Base-by-base conservation (phyloP, 345 rosid genomes). In the Theobroma cacao region DNA sequence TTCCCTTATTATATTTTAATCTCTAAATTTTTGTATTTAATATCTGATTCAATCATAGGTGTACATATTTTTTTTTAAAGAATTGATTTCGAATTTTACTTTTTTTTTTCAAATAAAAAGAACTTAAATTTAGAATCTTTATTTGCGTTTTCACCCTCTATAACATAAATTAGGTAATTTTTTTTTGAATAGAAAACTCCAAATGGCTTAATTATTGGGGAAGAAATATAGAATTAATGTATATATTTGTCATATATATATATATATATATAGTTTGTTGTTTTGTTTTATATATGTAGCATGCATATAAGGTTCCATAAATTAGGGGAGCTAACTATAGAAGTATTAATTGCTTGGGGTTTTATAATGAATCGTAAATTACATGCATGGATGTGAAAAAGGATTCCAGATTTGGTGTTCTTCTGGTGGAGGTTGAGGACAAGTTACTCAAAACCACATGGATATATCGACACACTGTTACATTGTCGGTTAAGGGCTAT, bases 391-490 rank as follows among this genome's bases (percentile, higher is more conserved):
- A 5, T 9, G 40, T 45, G 59, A 45, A 74, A 22, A 38, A 24
- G 9, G 66, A 47, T 30, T 55, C 7, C 34, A 78, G 77, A 62
- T 78, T 82, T 56, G 74, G 64, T 38, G 22, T 14, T 75, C 24
- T 31, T 76, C 77, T 76, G 78, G 82, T 55, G 85, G 1, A 71
- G 82, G 82, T 76, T 72, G 68, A 61, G 31, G 78, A 48, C 80
- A 79, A 33, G 34, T 45, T 24, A 24, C 61, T 78, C 70, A 82
- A 76, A 62, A 26, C 74, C 82, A 76, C 85, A 66, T 79, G 85
- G 77, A 30, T 26, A 53, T 17, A 43, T 41, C 28, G 79, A 22
- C 79, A 74, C 2, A 14, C 48, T 58, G 64, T 31, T 66, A 81
- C 72, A 6, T 78, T 55, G 73, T 56, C 53, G 45, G 69, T 70